Conservation (phyloP, 495 filamentous ascomycete genomes). For the Hyaloscypha variabilis region DNA sequence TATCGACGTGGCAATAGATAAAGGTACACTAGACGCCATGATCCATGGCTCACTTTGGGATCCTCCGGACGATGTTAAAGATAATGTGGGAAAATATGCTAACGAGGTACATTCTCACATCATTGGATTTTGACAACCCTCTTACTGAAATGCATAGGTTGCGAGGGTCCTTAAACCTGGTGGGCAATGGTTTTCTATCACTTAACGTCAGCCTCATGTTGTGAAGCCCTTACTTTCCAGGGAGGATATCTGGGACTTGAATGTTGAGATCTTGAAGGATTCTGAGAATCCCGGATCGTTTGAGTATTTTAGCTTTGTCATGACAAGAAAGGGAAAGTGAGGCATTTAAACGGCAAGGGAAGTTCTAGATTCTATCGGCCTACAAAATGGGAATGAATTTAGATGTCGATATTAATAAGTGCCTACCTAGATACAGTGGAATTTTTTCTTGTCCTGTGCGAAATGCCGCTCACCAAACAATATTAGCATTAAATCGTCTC, state of each 20-base stretch:
- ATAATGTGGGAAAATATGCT: conserved; percentile 54
- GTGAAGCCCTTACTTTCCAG: conserved; percentile 51
- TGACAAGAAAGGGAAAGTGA: conserved; percentile 35
- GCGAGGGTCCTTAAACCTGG: conserved; percentile 53
- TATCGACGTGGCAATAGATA: conserved; percentile 63
- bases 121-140: background rate
- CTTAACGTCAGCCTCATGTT: conserved; percentile 64
- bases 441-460: too few species aligned
- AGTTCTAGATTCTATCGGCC: too few species aligned
- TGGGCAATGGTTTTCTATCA: conserved; percentile 56
- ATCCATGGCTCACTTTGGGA: conserved; percentile 60
- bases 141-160: conserved; percentile 41
- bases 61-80: conserved; percentile 53
- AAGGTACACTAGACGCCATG: conserved; percentile 65
- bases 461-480: too few species aligned
- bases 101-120: conserved; percentile 11
- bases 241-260: conserved; percentile 45
- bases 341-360: too few species aligned
- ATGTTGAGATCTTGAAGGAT: conserved; percentile 43
- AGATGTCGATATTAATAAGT: too few species aligned
- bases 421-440: too few species aligned
- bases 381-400: too few species aligned
- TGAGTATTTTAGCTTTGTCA: conserved; percentile 54
- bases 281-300: conserved; percentile 39
- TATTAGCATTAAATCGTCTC: too few species aligned